Percentiles rank a stretch among this genome's conserved stretches.
Evolutionary conservation across 2,329 filamentous ascomycete species (phyloP).

Genomic region (Cercospora sojina): DNA sequence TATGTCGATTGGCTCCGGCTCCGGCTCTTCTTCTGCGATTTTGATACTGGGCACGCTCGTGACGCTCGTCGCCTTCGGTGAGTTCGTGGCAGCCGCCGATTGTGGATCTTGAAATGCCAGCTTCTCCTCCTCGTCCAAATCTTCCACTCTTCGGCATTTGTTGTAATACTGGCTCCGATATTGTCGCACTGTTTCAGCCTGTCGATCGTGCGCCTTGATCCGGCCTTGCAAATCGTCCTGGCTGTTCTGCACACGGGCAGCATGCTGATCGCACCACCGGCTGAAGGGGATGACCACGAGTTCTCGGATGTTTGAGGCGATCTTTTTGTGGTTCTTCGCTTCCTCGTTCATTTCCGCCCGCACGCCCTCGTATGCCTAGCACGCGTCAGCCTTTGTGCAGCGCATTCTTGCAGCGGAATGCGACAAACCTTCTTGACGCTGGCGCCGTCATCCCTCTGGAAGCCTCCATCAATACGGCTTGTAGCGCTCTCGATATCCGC

Average conservation of each 20-base stretch:
- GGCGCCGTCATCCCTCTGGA: slow-evolving; percentile 87
- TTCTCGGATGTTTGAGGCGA: slow-evolving; percentile 93
- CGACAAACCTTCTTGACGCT: slow-evolving; percentile 80
- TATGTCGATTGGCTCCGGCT: slow-evolving; percentile 83
- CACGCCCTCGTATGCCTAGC: slow-evolving; percentile 87
- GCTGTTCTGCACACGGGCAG: slow-evolving; percentile 83
- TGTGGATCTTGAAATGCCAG: slow-evolving; percentile 88
- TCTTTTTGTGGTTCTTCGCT: slow-evolving; percentile 86
- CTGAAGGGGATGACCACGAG: slow-evolving; percentile 92
- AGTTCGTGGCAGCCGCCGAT: slow-evolving; percentile 46
- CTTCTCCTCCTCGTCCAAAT: slow-evolving; percentile 97
- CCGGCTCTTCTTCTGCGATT: slow-evolving; percentile 65
- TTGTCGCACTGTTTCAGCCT: slow-evolving; percentile 87
- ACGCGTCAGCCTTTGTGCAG: slow-evolving; percentile 16
- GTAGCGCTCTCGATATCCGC: slow-evolving; percentile 77
- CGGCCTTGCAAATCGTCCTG: slow-evolving; percentile 89
- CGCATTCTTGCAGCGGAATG: background rate
- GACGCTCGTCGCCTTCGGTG: slow-evolving; percentile 48
- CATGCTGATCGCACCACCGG: slow-evolving; percentile 94
- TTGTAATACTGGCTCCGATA: slow-evolving; percentile 97
- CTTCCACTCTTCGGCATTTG: slow-evolving; percentile 93
- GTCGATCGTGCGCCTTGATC: slow-evolving; percentile 90
- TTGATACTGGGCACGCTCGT: slow-evolving; percentile 79
- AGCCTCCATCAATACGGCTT: slow-evolving; percentile 80
- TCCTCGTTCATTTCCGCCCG: slow-evolving; percentile 90